Evolutionary conservation across 169 alveolate genomes (phyloP).

Genomic region (Plasmodium billcollinsi): DNA sequence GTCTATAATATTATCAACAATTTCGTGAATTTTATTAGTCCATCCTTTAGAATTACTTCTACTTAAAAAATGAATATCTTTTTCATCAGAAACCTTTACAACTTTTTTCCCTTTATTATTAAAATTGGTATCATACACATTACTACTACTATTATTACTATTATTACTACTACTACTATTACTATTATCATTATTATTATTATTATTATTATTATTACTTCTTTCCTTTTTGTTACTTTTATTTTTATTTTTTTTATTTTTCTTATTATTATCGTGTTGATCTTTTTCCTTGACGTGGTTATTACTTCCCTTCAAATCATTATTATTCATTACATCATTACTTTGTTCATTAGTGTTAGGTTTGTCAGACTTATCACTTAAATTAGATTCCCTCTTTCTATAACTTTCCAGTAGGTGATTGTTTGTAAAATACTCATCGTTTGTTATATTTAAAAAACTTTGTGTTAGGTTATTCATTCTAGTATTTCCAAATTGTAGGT

Average conservation of each 20-base stretch:
- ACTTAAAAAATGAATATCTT: conserved; percentile 5
- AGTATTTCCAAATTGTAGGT: conserved; percentile 2
- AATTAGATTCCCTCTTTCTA: neutral
- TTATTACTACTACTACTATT: neutral
- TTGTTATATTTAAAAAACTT: conserved; percentile 33
- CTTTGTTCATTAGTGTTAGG: neutral
- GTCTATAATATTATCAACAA: conserved; percentile 42
- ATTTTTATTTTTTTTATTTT: neutral
- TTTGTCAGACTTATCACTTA: neutral
- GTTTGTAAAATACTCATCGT: conserved; percentile 6
- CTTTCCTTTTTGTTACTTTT: neutral
- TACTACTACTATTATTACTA: neutral
- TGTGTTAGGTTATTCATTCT: conserved; percentile 37
- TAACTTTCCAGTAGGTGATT: neutral
- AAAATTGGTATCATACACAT: neutral
- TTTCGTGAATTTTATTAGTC: conserved; percentile 24
- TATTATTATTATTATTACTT: neutral
- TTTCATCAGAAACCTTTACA: neutral
- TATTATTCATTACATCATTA: neutral
- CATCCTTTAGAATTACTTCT: neutral
- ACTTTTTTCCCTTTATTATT: neutral
- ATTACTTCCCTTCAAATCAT: neutral
- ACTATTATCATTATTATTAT: neutral
- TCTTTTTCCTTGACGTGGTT: neutral
- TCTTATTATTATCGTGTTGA: neutral